Percentiles rank a stretch among this genome's conserved stretches.
These are phyloP conservation scores for Penicillium freii DNA, from an alignment of 2,329 filamentous ascomycete species.

Conservation along the genomic window DNA sequence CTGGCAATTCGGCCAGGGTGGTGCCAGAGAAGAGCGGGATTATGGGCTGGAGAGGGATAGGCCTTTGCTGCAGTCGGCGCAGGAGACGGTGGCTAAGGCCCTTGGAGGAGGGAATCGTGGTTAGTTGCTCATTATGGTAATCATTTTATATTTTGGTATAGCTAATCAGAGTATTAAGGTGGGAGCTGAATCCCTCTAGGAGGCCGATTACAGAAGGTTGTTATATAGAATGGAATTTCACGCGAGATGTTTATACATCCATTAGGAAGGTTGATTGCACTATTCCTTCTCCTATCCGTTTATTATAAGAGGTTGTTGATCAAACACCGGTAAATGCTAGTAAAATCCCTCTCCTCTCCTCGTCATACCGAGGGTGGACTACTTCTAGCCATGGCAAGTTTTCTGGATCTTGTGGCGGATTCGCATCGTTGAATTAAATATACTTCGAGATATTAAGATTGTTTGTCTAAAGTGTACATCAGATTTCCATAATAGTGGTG, in stretches of 20 bases:
- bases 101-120: constrained; percentile 26
- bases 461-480: background rate
- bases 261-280: too few species aligned
- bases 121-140: background rate
- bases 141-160: background rate
- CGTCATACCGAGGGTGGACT: background rate
- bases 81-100: constrained; percentile 28
- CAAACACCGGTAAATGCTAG: background rate
- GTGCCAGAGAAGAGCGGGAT: constrained; percentile 1
- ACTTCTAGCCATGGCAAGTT: background rate
- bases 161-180: background rate
- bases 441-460: background rate
- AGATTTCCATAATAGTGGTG: too few species aligned
- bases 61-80: constrained; percentile 16
- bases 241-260: background rate
- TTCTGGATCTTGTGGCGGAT: background rate
- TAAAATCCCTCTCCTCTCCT: background rate
- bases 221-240: background rate
- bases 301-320: too few species aligned
- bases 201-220: too few species aligned
- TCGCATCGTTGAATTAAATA: background rate
- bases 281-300: background rate
- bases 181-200: background rate
- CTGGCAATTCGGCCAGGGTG: constrained; percentile 9
- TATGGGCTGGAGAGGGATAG: constrained; percentile 10